Base-by-base conservation (phyloP, 768 basidiomycete species). In the Tephrocybe sp. region DNA sequence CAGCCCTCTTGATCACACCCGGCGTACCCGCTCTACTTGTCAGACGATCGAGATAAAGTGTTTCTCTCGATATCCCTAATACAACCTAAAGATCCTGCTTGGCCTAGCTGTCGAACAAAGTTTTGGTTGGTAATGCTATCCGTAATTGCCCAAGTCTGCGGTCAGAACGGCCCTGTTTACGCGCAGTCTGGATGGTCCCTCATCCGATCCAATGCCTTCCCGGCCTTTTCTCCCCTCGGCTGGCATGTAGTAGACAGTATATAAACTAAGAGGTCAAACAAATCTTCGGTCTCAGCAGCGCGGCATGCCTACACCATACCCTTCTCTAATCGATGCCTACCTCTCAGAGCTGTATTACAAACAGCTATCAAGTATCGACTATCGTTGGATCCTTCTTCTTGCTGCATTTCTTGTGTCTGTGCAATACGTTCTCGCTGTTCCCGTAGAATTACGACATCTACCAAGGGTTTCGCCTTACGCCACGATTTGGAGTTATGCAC, bases 401-500 rank as follows among this genome's bases (percentile, higher is more conserved):
- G 28, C 22, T 19, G 25, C 47, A 28, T 12, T 52, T 9, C 51
- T 47, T 15, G 26, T 11, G 16, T 45, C 44, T 12, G 22, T 59
- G 19, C 44, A 53, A 31, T 56, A 59, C 40, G 31, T 50, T 7
- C 52, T 66, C 19, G 46, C 60, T 31, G 60, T 63, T 27, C 69
- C 70, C 9, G 36, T 60, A 9, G 53, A 68, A 24, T 58, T 72
- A 34, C 56, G 59, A 30, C 70, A 72, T 46, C 60, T 71, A n/a
- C 70, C 70, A 18, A 53, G 58, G 37, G 68, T 69, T 25, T 63
- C 69, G 5, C 61, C 66, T 4, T 56, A 66, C 24, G 58, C 65
- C 12, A 56, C 62, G 15, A 55, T 72, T 18, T 63, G 60, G 62
- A 69, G 68, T 50, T 72, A 68, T 59, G 53, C 63, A n/a, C 40